These are phyloP conservation scores for Tillandsia fasciculata DNA, from an alignment of 176 grass and related monocot genomes.

Conservation along the genomic window DNA sequence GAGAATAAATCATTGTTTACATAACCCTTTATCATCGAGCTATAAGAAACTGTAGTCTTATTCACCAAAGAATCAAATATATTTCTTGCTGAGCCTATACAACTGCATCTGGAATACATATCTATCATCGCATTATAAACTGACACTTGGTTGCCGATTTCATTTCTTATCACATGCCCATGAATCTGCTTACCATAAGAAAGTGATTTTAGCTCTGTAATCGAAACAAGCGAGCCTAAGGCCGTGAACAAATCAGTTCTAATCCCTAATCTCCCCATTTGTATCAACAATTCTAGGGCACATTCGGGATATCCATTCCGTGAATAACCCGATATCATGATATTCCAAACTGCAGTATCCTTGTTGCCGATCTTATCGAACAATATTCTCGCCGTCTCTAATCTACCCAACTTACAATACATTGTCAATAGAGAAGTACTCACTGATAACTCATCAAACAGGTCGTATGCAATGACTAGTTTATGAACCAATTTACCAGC, in stretches of 20 bases:
- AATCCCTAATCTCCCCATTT: slow-evolving; percentile 42
- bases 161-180: no score
- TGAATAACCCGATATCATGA: slow-evolving; percentile 55
- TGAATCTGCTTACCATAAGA: no score
- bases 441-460: slow-evolving; percentile 48
- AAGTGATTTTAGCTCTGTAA: no score
- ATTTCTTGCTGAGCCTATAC: no score
- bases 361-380: slow-evolving; percentile 57
- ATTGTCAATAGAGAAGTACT: slow-evolving; percentile 24
- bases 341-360: slow-evolving; percentile 57
- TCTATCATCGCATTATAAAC: no score
- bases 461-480: slow-evolving; percentile 38
- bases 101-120: no score
- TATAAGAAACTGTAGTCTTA: no score
- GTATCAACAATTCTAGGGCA: slow-evolving; percentile 33
- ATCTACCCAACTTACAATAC: slow-evolving; percentile 11
- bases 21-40: no score
- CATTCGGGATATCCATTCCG: slow-evolving; percentile 18
- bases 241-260: slow-evolving; percentile 16
- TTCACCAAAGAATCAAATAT: no score
- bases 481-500: slow-evolving; percentile 14
- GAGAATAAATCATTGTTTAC: no score
- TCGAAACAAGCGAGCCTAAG: no score
- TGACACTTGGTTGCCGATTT: no score
- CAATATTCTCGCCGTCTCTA: slow-evolving; percentile 33